These are phyloP conservation scores for Linnemannia schmuckeri DNA, from an alignment of 192 early-diverging fungal genomes.

Conservation along the genomic window DNA sequence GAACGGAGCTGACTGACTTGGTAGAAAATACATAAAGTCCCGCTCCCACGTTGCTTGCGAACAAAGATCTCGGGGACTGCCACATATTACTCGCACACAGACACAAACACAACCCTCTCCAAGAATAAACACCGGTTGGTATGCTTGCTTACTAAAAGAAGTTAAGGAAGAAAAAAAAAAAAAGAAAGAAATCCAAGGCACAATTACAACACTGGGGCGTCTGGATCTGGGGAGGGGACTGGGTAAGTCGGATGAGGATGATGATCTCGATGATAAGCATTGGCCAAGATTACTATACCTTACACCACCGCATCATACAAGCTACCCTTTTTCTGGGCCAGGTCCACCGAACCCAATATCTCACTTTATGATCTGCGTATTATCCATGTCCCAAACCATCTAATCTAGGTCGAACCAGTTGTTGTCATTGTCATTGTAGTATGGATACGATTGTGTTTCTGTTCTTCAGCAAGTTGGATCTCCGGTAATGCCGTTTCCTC, in stretches of 20 bases:
- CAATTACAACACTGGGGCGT: not conserved
- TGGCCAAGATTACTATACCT: not conserved
- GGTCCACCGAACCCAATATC: not conserved
- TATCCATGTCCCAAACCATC: not conserved
- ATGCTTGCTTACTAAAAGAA: not conserved
- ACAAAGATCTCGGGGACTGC: not conserved
- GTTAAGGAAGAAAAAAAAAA: not conserved
- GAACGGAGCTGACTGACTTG: not conserved
- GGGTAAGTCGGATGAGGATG: not conserved
- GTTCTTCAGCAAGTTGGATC: not conserved
- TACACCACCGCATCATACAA: not conserved
- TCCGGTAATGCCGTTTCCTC: not conserved
- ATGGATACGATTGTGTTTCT: not conserved
- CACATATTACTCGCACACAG: not conserved
- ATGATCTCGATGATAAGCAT: not conserved
- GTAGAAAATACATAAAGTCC: not conserved
- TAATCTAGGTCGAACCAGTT: not conserved
- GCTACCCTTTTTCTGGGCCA: too few relatives aligned
- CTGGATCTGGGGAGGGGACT: not conserved
- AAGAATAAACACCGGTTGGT: not conserved
- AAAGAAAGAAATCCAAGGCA: not conserved
- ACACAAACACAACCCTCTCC: too few relatives aligned
- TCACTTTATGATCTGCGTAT: not conserved
- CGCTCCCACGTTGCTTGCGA: constrained; percentile 4
- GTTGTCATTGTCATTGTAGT: not conserved